Conservation (phyloP, 129 eudicot species). For the Smallanthus sonchifolius region DNA sequence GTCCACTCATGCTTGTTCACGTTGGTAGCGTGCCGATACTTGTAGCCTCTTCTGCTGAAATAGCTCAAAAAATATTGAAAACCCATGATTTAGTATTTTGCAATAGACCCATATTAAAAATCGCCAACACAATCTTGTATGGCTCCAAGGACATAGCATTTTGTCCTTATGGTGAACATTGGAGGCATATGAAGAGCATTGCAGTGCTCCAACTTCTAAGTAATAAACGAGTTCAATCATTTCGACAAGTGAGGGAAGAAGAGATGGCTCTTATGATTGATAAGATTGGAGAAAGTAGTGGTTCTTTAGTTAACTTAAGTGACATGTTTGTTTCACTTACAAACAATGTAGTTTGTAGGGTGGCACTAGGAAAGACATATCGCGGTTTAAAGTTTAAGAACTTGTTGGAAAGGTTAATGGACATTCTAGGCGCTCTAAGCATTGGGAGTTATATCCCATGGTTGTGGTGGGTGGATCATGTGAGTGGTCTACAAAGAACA, state of each 20-base stretch:
- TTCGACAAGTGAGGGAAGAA: constrained; percentile 28
- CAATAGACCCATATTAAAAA: constrained; percentile 24
- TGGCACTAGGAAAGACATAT: constrained; percentile 26
- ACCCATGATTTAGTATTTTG: constrained; percentile 28
- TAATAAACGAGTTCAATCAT: constrained; percentile 22
- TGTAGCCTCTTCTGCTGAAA: constrained; percentile 27
- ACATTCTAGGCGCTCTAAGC: neutral
- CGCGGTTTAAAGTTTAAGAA: neutral
- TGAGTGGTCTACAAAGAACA: constrained; percentile 28
- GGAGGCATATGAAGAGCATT: constrained; percentile 38
- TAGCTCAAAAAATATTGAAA: constrained; percentile 38
- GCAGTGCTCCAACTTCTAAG: constrained; percentile 25
- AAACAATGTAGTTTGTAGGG: constrained; percentile 22
- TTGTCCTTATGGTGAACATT: constrained; percentile 37
- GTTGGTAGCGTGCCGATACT: constrained; percentile 29
- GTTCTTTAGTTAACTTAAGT: constrained; percentile 8
- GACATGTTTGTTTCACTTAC: constrained; percentile 9
- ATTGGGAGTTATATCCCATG: constrained; percentile 26
- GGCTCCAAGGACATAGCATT: constrained; percentile 21
- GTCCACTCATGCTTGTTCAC: constrained; percentile 38
- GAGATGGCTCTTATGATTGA: constrained; percentile 23
- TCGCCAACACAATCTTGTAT: constrained; percentile 11
- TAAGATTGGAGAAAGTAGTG: neutral
- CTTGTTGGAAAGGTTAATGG: constrained; percentile 12
- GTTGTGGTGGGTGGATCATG: constrained; percentile 28